Evolutionary conservation across 345 rosid genomes (phyloP).

Genomic region (Aquilaria sinensis): DNA sequence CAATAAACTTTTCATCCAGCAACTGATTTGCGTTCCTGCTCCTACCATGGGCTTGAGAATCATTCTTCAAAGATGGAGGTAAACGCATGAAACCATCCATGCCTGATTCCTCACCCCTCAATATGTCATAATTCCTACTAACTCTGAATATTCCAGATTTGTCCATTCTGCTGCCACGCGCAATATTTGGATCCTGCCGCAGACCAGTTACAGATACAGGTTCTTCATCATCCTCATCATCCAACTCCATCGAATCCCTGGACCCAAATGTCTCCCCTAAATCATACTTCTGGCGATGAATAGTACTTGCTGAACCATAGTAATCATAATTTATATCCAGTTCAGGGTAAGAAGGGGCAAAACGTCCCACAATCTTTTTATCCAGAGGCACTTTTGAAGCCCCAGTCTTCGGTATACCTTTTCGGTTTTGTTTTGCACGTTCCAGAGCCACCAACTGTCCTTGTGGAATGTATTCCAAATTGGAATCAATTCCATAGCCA

Average conservation of each 20-base stretch:
- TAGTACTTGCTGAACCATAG: slow-evolving; percentile 30
- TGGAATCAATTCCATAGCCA: slow-evolving; percentile 31
- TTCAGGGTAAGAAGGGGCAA: slow-evolving; percentile 38
- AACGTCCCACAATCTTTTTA: slow-evolving; percentile 28
- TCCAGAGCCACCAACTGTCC: slow-evolving; percentile 30
- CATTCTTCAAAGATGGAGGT: slow-evolving; percentile 50
- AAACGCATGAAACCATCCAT: slow-evolving; percentile 44
- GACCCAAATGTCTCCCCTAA: slow-evolving; percentile 35
- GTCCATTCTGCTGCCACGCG: slow-evolving; percentile 19
- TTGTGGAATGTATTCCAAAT: slow-evolving; percentile 41
- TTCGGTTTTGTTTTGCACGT: slow-evolving; percentile 48
- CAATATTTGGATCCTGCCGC: slow-evolving; percentile 35
- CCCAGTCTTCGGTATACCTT: slow-evolving; percentile 50
- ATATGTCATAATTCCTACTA: slow-evolving; percentile 45
- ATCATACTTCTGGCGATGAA: slow-evolving; percentile 37
- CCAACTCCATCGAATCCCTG: slow-evolving; percentile 43
- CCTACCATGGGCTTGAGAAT: slow-evolving; percentile 36
- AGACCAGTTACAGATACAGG: slow-evolving; percentile 58
- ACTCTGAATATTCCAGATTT: slow-evolving; percentile 41
- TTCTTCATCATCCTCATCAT: slow-evolving; percentile 42
- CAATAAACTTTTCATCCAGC: slow-evolving; percentile 23
- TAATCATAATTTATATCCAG: slow-evolving; percentile 42
- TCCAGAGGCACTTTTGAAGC: slow-evolving; percentile 36
- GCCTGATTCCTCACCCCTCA: slow-evolving; percentile 37
- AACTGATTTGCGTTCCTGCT: slow-evolving; percentile 27